Conservation (phyloP, 495 filamentous ascomycete species). For the Sabuloglossum arenarium region DNA sequence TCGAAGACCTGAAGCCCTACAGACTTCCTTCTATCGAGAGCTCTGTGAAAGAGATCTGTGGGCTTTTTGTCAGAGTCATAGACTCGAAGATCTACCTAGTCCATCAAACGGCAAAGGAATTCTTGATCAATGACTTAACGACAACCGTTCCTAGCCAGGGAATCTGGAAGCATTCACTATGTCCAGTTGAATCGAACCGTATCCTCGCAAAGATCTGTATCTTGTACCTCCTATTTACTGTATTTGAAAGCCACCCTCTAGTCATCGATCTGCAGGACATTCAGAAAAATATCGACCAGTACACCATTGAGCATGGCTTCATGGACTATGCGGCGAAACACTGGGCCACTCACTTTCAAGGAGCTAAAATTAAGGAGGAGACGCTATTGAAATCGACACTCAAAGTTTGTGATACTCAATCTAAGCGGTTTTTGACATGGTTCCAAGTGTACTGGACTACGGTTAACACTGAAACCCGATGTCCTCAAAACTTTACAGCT, state of each 20-base stretch:
- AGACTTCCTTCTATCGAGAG: not conserved
- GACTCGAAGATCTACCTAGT: not conserved
- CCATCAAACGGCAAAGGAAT: not conserved
- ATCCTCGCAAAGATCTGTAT: not conserved
- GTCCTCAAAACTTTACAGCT: not conserved
- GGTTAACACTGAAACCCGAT: not conserved
- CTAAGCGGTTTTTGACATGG: slow-evolving; percentile 1
- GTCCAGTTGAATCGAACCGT: not conserved
- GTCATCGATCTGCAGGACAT: not conserved
- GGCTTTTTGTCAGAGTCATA: not conserved
- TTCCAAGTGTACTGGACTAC: not conserved
- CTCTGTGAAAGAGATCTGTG: not conserved
- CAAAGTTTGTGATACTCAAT: not conserved
- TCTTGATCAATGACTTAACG: not conserved
- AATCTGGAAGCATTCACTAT: not conserved
- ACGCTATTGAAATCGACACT: not conserved
- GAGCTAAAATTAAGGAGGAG: not conserved
- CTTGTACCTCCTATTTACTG: not conserved
- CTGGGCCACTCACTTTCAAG: slow-evolving; percentile 4
- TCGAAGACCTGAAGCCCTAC: not conserved
- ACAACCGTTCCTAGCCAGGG: not conserved
- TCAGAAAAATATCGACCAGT: not conserved
- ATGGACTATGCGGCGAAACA: slow-evolving; percentile 4
- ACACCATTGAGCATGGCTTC: not conserved
- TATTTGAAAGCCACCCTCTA: not conserved